Base-by-base conservation (phyloP, 371 early-diverging fungal species). In the Zopfochytrium polystomum region DNA sequence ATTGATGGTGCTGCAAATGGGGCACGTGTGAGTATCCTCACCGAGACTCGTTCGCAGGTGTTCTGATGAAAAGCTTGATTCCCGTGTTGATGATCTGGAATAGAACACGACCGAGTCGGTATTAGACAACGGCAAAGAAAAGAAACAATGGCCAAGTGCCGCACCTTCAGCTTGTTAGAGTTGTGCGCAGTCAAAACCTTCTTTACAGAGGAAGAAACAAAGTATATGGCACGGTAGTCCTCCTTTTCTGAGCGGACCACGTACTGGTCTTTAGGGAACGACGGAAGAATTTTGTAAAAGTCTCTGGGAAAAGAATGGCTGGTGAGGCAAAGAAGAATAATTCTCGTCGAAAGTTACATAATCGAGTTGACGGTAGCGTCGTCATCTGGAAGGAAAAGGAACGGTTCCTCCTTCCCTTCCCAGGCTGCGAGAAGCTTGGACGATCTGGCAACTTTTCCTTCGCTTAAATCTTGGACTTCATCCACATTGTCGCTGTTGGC, bases 21-120 rank as follows among this genome's bases (percentile, higher is more conserved):
- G n/a, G n/a, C n/a, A n/a, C n/a, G n/a, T n/a, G n/a, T n/a, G n/a
- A n/a, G n/a, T n/a, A n/a, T n/a, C n/a, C n/a, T n/a, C n/a, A n/a
- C n/a, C n/a, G n/a, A n/a, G n/a, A n/a, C n/a, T n/a, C n/a, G n/a
- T n/a, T n/a, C n/a, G n/a, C n/a, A n/a, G n/a, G n/a, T n/a, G n/a
- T 88, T 57, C 90, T 85, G 26, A 85, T 83, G 70, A 96, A 93
- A 1, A 87, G 69, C 52, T 85, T 80, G 48, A 95, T 87, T 33
- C 96, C 95, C 0, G 95, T 90, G 76, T 95, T 92, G 52, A 95
- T 91, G 3, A 88, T 76, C 71, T 81, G 56, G 9, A 53, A 66
- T 26, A 47, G 23, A 35, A 52, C 18, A 0, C 61, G 27, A 32
- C 26, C 23, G 42, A 44, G 46, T 35, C 4, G 34, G 31, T 2